Percentiles rank a stretch among this genome's conserved stretches.
phyloP scores from a whole-genome alignment of 2,329 filamentous ascomycete species.

The Neofusicoccum sp. region DNA sequence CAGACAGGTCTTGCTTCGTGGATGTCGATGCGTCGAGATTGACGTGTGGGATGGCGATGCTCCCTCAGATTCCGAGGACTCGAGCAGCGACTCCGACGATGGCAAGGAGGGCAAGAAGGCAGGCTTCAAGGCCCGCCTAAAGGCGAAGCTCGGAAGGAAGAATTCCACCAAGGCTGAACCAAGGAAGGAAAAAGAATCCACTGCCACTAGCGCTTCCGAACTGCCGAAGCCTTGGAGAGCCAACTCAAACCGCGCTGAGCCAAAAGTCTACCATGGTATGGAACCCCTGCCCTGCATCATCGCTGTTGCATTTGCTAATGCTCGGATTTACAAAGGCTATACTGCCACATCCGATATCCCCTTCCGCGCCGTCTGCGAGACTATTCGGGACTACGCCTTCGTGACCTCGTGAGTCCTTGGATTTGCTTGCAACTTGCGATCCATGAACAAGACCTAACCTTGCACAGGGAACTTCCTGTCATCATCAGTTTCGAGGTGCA shows the following conservation, averaged over 20 bases:
- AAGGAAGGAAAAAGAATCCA: constrained; percentile 22
- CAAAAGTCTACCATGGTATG: constrained; percentile 74
- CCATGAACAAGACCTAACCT: neutral
- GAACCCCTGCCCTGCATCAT: neutral
- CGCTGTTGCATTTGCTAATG: neutral
- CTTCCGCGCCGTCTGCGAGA: constrained; percentile 82
- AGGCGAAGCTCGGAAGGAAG: constrained; percentile 33
- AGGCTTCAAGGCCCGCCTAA: constrained; percentile 19
- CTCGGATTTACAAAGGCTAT: constrained; percentile 46
- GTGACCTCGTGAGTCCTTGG: constrained; percentile 46
- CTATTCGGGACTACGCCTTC: constrained; percentile 78
- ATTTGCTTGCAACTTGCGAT: neutral
- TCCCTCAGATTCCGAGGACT: constrained; percentile 39
- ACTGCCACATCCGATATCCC: constrained; percentile 82
- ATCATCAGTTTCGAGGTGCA: constrained; percentile 94
- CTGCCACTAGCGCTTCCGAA: constrained; percentile 17
- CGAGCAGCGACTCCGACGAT: constrained; percentile 24
- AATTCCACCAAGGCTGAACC: constrained; percentile 36
- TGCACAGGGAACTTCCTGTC: constrained; percentile 63
- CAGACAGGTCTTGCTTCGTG: constrained; percentile 65
- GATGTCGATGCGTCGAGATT: constrained; percentile 89
- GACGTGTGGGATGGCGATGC: constrained; percentile 83
- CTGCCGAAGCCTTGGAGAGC: constrained; percentile 33
- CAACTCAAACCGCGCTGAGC: constrained; percentile 54
- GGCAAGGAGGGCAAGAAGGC: constrained; percentile 25